Percentiles rank a stretch among this genome's conserved stretches.
Conservation (phyloP, 768 basidiomycete genomes). For the Rhodotorula kratochvilovae region DNA sequence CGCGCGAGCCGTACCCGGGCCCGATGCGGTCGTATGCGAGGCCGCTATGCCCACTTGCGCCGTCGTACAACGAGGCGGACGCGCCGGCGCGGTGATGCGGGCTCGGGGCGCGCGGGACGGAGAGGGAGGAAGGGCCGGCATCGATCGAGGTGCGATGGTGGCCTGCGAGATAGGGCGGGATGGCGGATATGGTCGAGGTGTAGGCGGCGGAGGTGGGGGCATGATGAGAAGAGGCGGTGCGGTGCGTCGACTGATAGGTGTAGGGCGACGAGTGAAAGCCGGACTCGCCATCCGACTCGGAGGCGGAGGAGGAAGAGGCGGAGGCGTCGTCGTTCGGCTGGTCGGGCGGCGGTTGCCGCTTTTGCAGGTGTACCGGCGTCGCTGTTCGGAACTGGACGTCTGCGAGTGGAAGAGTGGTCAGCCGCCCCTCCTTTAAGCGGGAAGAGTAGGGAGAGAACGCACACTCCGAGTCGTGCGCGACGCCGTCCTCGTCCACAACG, state of each 20-base stretch:
- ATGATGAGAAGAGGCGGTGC: slow-evolving; percentile 20
- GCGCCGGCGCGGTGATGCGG: neutral
- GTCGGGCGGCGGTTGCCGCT: slow-evolving; percentile 2
- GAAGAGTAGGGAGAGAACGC: neutral
- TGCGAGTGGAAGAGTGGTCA: neutral
- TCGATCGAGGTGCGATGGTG: slow-evolving; percentile 5
- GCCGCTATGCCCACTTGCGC: slow-evolving; percentile 10
- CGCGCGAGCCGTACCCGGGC: slow-evolving; percentile 16
- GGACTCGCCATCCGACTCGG: slow-evolving; percentile 2
- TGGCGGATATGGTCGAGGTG: slow-evolving; percentile 28
- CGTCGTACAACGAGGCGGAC: slow-evolving; percentile 23
- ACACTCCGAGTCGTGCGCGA: slow-evolving; percentile 38
- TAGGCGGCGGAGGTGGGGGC: slow-evolving; percentile 9
- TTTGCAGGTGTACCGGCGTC: slow-evolving; percentile 20
- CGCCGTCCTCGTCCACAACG: slow-evolving; percentile 30
- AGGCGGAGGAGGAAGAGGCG: slow-evolving; percentile 16
- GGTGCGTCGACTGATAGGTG: slow-evolving; percentile 40
- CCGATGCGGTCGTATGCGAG: slow-evolving; percentile 27
- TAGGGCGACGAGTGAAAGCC: slow-evolving; percentile 38
- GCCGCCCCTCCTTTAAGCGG: neutral
- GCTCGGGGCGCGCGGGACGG: slow-evolving; percentile 21
- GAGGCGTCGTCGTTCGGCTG: slow-evolving; percentile 32
- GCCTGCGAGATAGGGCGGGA: slow-evolving; percentile 22
- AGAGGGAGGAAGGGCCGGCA: neutral
- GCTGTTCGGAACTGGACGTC: slow-evolving; percentile 36